Percentiles rank a stretch among this genome's conserved stretches.
Evolutionary conservation across 306 rosid genomes (phyloP).

Genomic region (Gleditsia sinensis): DNA sequence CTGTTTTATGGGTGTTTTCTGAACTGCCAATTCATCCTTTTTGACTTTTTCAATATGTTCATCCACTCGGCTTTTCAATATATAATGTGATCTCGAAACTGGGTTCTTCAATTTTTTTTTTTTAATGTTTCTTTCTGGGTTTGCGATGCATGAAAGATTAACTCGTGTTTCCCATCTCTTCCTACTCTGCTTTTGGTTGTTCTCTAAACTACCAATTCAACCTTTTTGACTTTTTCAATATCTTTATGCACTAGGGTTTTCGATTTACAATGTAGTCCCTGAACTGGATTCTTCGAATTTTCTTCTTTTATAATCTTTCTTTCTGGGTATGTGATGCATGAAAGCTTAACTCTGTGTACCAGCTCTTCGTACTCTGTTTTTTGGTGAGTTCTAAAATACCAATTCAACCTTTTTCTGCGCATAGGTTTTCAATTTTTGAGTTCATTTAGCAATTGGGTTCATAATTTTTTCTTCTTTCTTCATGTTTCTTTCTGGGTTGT

Average conservation of each 20-base stretch:
- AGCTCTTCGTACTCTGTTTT: neutral
- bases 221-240: neutral
- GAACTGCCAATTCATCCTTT: neutral
- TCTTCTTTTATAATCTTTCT: neutral
- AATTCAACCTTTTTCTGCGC: neutral
- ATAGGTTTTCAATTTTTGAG: neutral
- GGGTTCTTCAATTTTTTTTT: neutral
- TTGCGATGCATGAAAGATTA: too few relatives aligned
- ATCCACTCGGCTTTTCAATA: neutral
- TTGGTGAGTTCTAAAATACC: neutral
- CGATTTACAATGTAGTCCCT: neutral
- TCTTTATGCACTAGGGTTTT: neutral
- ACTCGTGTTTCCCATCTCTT: neutral
- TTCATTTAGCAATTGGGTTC: too few relatives aligned
- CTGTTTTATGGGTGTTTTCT: conserved; percentile 15
- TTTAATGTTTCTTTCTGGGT: too few relatives aligned
- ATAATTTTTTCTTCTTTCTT: neutral
- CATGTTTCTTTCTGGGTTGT: neutral
- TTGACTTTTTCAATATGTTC: neutral
- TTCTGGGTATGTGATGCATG: too few relatives aligned
- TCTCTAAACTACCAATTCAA: neutral
- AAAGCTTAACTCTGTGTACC: too few relatives aligned
- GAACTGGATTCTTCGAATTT: neutral
- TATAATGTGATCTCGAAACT: too few relatives aligned
- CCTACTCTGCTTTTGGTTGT: neutral